Percentiles rank a stretch among this genome's conserved stretches.
Evolutionary conservation across 2,329 filamentous ascomycete species (phyloP).

Genomic region (Alternaria brassicicola): DNA sequence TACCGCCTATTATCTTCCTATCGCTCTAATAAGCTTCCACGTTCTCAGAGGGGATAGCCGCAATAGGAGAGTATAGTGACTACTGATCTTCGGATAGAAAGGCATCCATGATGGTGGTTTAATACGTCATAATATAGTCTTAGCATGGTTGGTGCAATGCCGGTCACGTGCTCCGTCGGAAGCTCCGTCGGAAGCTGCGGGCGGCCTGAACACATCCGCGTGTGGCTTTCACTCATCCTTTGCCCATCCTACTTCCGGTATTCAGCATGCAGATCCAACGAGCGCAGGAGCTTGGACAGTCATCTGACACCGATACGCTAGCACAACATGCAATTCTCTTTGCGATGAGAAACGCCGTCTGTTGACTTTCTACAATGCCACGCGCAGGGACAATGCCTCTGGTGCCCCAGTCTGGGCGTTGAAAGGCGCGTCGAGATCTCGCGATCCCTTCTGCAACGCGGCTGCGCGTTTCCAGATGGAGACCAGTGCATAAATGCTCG

Average conservation of each 20-base stretch:
- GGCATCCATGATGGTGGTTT: background rate
- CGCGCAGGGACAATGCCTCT: background rate
- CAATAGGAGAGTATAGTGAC: background rate
- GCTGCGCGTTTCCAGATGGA: background rate
- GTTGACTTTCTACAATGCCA: background rate
- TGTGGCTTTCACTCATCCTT: background rate
- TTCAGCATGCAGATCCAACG: background rate
- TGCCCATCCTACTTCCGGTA: rapidly evolving
- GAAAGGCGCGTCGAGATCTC: no score
- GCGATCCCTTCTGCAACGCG: background rate
- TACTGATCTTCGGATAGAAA: background rate
- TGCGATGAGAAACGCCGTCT: background rate
- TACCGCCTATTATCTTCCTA: background rate
- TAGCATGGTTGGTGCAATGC: background rate
- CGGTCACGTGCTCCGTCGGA: background rate
- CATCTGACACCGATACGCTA: no score
- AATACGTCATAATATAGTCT: background rate
- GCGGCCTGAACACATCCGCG: background rate
- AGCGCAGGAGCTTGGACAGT: background rate
- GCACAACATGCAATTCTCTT: no score
- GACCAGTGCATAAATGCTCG: no score
- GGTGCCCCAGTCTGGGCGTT: background rate
- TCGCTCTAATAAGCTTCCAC: background rate
- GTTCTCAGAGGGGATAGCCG: background rate
- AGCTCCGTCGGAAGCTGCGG: background rate